phyloP scores from a whole-genome alignment of 257 asterid species.

The Nicotiana attenuata region DNA sequence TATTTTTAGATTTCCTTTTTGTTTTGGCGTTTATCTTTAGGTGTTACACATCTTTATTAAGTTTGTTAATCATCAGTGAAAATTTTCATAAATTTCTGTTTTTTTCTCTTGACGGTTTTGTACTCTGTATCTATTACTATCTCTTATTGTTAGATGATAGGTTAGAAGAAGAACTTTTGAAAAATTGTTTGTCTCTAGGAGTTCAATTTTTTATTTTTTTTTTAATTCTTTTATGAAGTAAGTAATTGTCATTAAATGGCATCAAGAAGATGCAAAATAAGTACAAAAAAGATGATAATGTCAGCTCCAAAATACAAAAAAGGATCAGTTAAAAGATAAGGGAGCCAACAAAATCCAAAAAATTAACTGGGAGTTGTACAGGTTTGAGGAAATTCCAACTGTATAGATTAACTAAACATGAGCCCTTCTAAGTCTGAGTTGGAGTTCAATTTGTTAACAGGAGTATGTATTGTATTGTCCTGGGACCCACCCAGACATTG shows the following conservation, averaged over 20 bases:
- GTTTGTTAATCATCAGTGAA: not conserved
- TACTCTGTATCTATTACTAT: not conserved
- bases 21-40: not conserved
- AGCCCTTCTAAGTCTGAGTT: no score
- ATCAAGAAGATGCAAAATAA: no score
- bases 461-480: not conserved
- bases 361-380: no score
- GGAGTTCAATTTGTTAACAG: not conserved
- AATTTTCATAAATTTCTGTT: not conserved
- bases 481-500: constrained; percentile 15
- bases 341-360: no score
- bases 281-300: no score
- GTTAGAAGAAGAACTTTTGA: not conserved
- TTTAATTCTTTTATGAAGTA: no score
- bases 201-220: no score
- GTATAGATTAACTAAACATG: no score
- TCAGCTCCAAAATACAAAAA: no score
- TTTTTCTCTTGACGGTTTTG: not conserved
- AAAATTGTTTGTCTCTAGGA: not conserved
- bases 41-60: not conserved
- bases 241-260: no score
- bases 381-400: no score
- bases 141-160: constrained; percentile 2
- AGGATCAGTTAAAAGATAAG: no score
- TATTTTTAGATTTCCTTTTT: not conserved